phyloP scores from a whole-genome alignment of 345 rosid species.

The Linum usitatissimum region DNA sequence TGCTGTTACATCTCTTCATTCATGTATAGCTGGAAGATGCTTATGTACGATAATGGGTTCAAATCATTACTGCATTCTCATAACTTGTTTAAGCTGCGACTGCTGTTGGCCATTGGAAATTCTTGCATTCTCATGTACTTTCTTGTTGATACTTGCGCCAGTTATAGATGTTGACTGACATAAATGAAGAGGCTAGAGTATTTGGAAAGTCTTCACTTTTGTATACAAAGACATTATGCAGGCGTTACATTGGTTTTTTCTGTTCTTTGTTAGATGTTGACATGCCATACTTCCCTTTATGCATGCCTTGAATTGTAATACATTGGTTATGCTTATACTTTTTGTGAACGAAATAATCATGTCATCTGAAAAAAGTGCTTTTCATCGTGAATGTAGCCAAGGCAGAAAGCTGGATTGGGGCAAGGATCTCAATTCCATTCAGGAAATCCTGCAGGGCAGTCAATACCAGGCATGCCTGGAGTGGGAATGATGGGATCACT shows the following conservation, averaged over 20 bases:
- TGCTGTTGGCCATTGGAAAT: background rate
- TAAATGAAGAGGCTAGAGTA: too few relatives aligned
- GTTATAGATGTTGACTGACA: too few relatives aligned
- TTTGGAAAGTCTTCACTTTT: too few relatives aligned
- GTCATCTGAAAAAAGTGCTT: slow-evolving; percentile 24
- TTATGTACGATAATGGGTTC: background rate
- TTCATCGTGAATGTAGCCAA: slow-evolving; percentile 48
- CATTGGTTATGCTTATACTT: background rate
- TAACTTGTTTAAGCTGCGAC: background rate
- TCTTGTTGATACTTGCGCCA: background rate
- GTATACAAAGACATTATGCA: too few relatives aligned
- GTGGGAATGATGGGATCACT: slow-evolving; percentile 70
- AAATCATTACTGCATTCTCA: background rate
- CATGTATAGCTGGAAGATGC: too few relatives aligned
- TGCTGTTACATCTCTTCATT: too few relatives aligned
- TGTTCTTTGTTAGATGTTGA: background rate
- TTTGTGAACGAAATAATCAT: background rate
- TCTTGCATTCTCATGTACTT: too few relatives aligned
- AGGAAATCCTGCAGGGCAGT: slow-evolving; percentile 59
- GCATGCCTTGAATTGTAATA: background rate
- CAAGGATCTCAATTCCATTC: slow-evolving; percentile 76
- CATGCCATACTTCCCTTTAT: too few relatives aligned
- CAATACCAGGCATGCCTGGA: slow-evolving; percentile 77
- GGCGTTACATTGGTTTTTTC: too few relatives aligned
- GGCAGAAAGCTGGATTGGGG: slow-evolving; percentile 70